These are phyloP conservation scores for Fusarium anthophilum DNA, from an alignment of 2,329 filamentous ascomycete species.

Conservation along the genomic window DNA sequence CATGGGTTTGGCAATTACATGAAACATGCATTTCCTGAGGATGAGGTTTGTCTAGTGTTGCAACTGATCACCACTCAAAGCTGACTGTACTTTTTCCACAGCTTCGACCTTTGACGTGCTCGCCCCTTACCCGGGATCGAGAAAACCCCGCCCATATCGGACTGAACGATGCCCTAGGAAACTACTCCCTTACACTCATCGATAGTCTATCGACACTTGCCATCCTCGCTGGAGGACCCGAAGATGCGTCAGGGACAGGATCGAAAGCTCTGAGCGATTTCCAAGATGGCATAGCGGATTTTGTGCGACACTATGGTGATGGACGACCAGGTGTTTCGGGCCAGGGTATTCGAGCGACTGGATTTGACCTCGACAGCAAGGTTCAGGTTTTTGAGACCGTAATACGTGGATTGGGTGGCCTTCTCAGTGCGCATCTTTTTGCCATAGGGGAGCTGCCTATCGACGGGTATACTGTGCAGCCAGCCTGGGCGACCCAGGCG, in stretches of 20 bases:
- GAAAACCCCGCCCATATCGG: conserved; percentile 82
- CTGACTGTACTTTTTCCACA: conserved; percentile 49
- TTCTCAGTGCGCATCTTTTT: conserved; percentile 93
- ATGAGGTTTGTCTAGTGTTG: conserved; percentile 67
- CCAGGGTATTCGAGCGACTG: conserved; percentile 75
- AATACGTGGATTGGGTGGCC: conserved; percentile 88
- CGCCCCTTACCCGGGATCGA: conserved; percentile 83
- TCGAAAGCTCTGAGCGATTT: conserved; percentile 73
- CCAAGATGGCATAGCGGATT: conserved; percentile 77
- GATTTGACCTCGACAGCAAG: conserved; percentile 96
- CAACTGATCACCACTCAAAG: conserved; percentile 1
- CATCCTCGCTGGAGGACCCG: conserved; percentile 82
- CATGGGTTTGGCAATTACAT: conserved; percentile 98
- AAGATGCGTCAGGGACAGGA: conserved; percentile 50
- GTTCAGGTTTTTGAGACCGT: conserved; percentile 99
- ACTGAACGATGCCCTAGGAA: conserved; percentile 94
- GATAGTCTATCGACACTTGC: conserved; percentile 95
- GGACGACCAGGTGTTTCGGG: conserved; percentile 75
- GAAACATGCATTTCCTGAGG: conserved; percentile 91
- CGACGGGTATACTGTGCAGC: conserved; percentile 72
- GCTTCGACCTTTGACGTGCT: conserved; percentile 86
- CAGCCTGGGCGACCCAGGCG: conserved; percentile 33
- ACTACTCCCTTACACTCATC: conserved; percentile 95
- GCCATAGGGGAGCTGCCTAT: conserved; percentile 92
- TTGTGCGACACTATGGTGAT: conserved; percentile 89